phyloP scores from a whole-genome alignment of 192 early-diverging fungal genomes.

The Coemansia sp. region DNA sequence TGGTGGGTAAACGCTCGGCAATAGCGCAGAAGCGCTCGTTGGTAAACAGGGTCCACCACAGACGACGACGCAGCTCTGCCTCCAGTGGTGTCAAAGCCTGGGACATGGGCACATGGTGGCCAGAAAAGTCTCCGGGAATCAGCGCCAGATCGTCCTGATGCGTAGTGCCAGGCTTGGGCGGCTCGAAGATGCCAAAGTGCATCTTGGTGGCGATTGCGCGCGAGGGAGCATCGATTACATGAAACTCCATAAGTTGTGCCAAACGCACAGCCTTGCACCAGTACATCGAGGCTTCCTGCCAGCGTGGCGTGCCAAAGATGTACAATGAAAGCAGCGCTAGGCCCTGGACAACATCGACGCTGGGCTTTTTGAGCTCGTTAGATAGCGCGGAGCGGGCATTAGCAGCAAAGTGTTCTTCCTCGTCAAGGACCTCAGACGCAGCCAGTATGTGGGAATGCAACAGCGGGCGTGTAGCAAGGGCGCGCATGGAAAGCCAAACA shows the following conservation, averaged over 20 bases:
- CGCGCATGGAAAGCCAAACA: slow-evolving; percentile 50
- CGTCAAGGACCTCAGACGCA: slow-evolving; percentile 30
- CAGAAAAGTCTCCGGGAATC: slow-evolving; percentile 42
- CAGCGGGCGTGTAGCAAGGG: slow-evolving; percentile 37
- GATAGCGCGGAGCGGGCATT: slow-evolving; percentile 28
- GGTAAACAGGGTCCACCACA: slow-evolving; percentile 53
- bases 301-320: slow-evolving; percentile 41
- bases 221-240: slow-evolving; percentile 47
- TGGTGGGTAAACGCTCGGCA: slow-evolving; percentile 47
- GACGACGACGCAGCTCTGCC: slow-evolving; percentile 45
- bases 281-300: slow-evolving; percentile 54
- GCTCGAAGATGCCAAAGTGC: slow-evolving; percentile 52
- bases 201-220: slow-evolving; percentile 41
- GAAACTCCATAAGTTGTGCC: slow-evolving; percentile 48
- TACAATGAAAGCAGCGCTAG: slow-evolving; percentile 44
- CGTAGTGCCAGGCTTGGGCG: slow-evolving; percentile 14
- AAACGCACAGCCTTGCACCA: slow-evolving; percentile 53
- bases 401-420: slow-evolving; percentile 44
- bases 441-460: slow-evolving; percentile 26
- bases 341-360: slow-evolving; percentile 42
- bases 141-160: slow-evolving; percentile 27
- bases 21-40: slow-evolving; percentile 53
- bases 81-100: slow-evolving; percentile 43
- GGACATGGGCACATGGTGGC: slow-evolving; percentile 34
- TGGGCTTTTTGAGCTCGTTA: slow-evolving; percentile 26